Base-by-base conservation (phyloP, 1,284 basidiomycete species). In the Pseudozyma flocculosa region DNA sequence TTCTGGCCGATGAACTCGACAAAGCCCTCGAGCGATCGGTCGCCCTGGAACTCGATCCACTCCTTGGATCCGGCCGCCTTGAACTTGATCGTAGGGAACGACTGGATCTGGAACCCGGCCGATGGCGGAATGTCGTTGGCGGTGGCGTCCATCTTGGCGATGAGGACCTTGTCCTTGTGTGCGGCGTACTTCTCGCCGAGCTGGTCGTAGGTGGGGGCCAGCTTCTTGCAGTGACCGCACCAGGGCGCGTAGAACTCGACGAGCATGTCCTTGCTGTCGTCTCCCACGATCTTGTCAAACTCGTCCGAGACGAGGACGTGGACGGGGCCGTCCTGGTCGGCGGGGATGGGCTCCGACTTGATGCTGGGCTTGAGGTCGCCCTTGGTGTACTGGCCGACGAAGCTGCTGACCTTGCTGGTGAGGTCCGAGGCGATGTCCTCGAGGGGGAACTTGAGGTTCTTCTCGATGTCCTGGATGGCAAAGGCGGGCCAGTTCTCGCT, bases 51-150 rank as follows among this genome's bases (percentile, higher is more conserved):
- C 79, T 96, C 91, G 59, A 96, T 81, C 81, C 93, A 97, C 53
- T 89, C 87, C 54, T 83, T 82, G 40, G 85, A 82, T 48, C 94
- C 93, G 22, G 95, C 94, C 11, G 87, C 85, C 81, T 92, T 92
- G 85, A 99, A 95, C 80, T 97, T 97, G 79, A 98, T 80, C 2
- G 95, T 97, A 10, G 94, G 94, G 90, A 95, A 97, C 43, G 90
- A 88, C 47, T 69, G 54, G 24, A 78, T 69, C 47, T 58, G 85
- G 90, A 98, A 96, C 30, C 88, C 86, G 48, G 88, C 86, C 17
- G 85, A 85, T 24, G 87, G 83, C 43, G 95, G 95, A 24, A 99
- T 84, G 79, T 99, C 95, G 80, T 99, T 99, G 81, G 93, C 91
- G 59, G 87, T 89, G 26, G 88, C 92, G 79, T 98, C 87, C 67